Evolutionary conservation across 225 moss, liverwort and hornwort species (phyloP), one percentile per base, ranked within the genome.

Genomic region (Takakia lepidozioides): DNA sequence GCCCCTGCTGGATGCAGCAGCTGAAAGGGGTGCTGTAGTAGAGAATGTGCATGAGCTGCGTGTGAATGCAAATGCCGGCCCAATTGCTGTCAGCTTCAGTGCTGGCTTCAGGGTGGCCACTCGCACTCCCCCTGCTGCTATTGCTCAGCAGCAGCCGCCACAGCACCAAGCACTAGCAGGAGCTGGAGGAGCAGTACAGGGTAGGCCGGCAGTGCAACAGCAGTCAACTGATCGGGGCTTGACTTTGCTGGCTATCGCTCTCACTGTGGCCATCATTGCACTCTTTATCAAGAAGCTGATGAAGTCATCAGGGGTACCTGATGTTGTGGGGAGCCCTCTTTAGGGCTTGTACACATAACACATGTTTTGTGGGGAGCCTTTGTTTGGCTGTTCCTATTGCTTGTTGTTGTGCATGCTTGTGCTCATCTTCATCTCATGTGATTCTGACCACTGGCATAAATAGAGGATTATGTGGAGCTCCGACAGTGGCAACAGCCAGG

Each of bases 251-350:
- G 98, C 91, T 20, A 70, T 91, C 59, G 85, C 87, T 40, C 70
- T 98, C 69, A 74, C 73, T 18, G 58, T 98, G 66, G 91, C 87
- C 24, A 91, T 98, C 49, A 62, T 98, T 64, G 98, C 98, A 11
- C 51, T 98, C 56, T 69, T 87, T 57, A 74, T 98, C 67, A 83
- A 87, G 78, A 98, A 87, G 66, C 43, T 82, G 60, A 73, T 87
- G 71, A 71, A 62, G 55, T 78, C 78, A 48, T 60, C 60, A 32
- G 70, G 36, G 49, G 49, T 64, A n/a, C n/a, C n/a, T n/a, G n/a
- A n/a, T n/a, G n/a, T n/a, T n/a, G n/a, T n/a, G n/a, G n/a, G n/a
- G n/a, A n/a, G n/a, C n/a, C n/a, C n/a, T n/a, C n/a, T n/a, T n/a
- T n/a, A n/a, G n/a, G n/a, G n/a, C n/a, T n/a, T n/a, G n/a, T n/a